These are phyloP conservation scores for Kodamaea alishanica DNA, from an alignment of 1,139 yeast genomes.

Conservation along the genomic window DNA sequence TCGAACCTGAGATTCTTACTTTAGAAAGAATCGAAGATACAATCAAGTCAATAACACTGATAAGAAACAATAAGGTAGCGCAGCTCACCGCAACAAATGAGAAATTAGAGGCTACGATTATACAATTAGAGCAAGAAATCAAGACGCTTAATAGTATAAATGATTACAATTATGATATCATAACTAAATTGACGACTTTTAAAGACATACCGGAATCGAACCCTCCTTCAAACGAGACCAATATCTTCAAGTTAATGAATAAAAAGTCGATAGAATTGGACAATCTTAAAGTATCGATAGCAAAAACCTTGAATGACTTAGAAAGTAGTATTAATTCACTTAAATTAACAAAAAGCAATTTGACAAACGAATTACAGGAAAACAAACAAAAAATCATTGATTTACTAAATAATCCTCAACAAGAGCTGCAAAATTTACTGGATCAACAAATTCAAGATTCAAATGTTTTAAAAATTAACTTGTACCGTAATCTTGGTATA, in stretches of 20 bases:
- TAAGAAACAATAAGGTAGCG: constrained; percentile 25
- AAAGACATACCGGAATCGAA: constrained; percentile 7
- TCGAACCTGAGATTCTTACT: constrained; percentile 46
- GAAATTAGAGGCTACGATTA: constrained; percentile 17
- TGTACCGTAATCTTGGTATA: constrained; percentile 45
- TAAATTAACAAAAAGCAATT: constrained; percentile 39
- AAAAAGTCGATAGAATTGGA: constrained; percentile 38
- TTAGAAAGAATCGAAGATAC: constrained; percentile 46
- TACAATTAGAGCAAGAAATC: constrained; percentile 20
- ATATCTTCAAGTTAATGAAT: constrained; percentile 27
- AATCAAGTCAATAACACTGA: constrained; percentile 25
- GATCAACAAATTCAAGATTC: constrained; percentile 29
- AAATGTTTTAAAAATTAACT: constrained; percentile 38
- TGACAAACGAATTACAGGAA: constrained; percentile 31
- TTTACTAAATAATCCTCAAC: constrained; percentile 18
- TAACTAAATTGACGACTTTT: constrained; percentile 11
- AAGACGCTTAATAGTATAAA: constrained; percentile 19
- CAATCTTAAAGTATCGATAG: constrained; percentile 49
- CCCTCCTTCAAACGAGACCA: constrained; percentile 12
- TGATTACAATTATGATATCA: constrained; percentile 12
- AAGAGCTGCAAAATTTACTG: constrained; percentile 4
- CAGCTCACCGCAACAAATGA: constrained; percentile 19
- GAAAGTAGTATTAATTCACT: constrained; percentile 50
- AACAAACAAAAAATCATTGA: constrained; percentile 21
- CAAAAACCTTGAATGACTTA: constrained; percentile 54